Percentiles rank a stretch among this genome's conserved stretches.
phyloP scores from a whole-genome alignment of 306 rosid genomes.

The Sechiopsis laciniata region DNA sequence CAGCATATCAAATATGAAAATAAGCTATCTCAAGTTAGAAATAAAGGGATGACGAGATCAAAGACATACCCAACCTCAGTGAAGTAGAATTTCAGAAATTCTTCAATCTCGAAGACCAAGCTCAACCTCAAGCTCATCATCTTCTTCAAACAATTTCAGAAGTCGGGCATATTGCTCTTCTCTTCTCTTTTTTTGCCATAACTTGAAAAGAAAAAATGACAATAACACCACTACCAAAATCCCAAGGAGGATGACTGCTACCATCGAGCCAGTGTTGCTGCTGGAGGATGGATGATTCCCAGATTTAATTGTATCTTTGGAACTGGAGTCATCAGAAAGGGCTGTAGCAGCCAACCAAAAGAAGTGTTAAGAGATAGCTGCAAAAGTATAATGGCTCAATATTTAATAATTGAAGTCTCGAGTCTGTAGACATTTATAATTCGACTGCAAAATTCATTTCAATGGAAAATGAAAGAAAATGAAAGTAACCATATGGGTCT shows the following conservation, averaged over 20 bases:
- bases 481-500: background rate
- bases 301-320: conserved; percentile 27
- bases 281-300: conserved; percentile 26
- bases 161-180: conserved; percentile 76
- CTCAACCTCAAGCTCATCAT: conserved; percentile 77
- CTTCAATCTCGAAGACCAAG: conserved; percentile 68
- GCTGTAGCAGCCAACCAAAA: conserved; percentile 33
- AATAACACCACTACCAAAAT: conserved; percentile 33
- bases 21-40: background rate
- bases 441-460: background rate
- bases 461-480: background rate
- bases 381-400: conserved; percentile 7
- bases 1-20: conserved; percentile 3
- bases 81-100: conserved; percentile 15
- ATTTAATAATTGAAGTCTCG: background rate
- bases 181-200: conserved; percentile 76
- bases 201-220: conserved; percentile 49
- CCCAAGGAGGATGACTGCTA: conserved; percentile 35
- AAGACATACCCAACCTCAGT: conserved; percentile 12
- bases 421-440: background rate
- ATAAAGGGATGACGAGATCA: background rate
- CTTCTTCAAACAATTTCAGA: conserved; percentile 76
- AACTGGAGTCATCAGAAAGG: conserved; percentile 40
- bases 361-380: conserved; percentile 10
- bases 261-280: conserved; percentile 31